A percentile compares a stretch with the other conserved stretches of the same genome.
phyloP scores from a whole-genome alignment of 129 eudicot species.

The Glebionis coronaria region DNA sequence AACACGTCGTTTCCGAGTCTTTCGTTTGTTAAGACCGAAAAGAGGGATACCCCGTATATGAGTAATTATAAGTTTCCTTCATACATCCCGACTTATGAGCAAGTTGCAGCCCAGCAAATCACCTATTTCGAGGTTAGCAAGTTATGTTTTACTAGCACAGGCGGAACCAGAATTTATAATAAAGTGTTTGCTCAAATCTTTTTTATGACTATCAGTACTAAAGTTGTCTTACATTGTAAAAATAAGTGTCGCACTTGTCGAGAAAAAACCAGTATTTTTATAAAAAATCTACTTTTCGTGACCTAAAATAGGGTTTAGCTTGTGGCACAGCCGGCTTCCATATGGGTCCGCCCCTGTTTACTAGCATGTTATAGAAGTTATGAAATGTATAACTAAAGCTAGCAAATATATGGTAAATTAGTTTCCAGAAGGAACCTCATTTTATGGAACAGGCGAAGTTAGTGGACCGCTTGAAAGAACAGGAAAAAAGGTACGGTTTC shows the following conservation, averaged over 20 bases:
- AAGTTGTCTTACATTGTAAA: too few relatives aligned
- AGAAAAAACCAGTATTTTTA: too few relatives aligned
- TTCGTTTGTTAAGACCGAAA: constrained; percentile 63
- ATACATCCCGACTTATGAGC: constrained; percentile 61
- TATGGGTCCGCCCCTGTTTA: too few relatives aligned
- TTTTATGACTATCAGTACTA: too few relatives aligned
- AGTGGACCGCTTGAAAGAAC: constrained; percentile 97
- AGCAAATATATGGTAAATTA: constrained; percentile 21
- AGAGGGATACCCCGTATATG: constrained; percentile 59
- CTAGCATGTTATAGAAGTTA: background rate
- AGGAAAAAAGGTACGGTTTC: constrained; percentile 68
- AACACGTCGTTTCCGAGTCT: constrained; percentile 67
- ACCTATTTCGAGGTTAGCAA: constrained; percentile 57
- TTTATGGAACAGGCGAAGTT: constrained; percentile 98
- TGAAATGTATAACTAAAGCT: constrained; percentile 11
- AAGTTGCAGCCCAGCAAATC: constrained; percentile 47
- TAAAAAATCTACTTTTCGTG: too few relatives aligned
- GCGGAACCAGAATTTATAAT: too few relatives aligned
- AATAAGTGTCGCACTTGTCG: too few relatives aligned
- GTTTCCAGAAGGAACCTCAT: constrained; percentile 86
- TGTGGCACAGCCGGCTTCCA: too few relatives aligned
- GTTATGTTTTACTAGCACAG: too few relatives aligned
- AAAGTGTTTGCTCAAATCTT: too few relatives aligned
- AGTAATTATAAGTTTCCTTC: constrained; percentile 44
- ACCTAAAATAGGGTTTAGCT: too few relatives aligned